These are phyloP conservation scores for Leptoxyphium fumago DNA, from an alignment of 2,329 filamentous ascomycete species.

Conservation along the genomic window DNA sequence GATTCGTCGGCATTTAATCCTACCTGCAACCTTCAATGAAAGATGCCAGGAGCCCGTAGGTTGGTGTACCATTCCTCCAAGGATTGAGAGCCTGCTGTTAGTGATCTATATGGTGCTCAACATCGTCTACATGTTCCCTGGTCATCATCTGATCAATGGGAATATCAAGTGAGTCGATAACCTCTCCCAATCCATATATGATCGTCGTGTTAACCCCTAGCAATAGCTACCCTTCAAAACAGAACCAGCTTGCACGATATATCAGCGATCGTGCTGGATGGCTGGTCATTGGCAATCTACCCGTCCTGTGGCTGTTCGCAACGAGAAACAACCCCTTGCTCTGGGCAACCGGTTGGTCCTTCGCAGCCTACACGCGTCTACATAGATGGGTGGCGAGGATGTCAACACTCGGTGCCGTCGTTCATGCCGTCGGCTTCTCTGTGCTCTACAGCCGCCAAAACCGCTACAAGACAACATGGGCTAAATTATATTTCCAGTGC, in stretches of 20 bases:
- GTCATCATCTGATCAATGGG: slow-evolving; percentile 29
- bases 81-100: slow-evolving; percentile 32
- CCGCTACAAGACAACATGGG: slow-evolving; percentile 16
- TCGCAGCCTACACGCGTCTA: slow-evolving; percentile 50
- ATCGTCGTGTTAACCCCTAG: background rate
- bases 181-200: background rate
- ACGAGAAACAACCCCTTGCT: slow-evolving; percentile 52
- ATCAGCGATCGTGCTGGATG: slow-evolving; percentile 50
- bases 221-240: slow-evolving; percentile 7
- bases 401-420: slow-evolving; percentile 44
- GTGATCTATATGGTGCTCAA: slow-evolving; percentile 31
- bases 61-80: slow-evolving; percentile 33
- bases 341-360: slow-evolving; percentile 56
- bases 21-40: slow-evolving; percentile 29
- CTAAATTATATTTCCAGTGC: slow-evolving; percentile 35
- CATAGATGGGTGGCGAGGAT: slow-evolving; percentile 53
- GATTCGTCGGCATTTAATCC: slow-evolving; percentile 25
- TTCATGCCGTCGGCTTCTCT: slow-evolving; percentile 48
- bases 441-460: background rate
- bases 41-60: slow-evolving; percentile 27
- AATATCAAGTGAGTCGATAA: slow-evolving; percentile 31
- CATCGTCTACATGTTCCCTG: slow-evolving; percentile 27
- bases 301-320: slow-evolving; percentile 51
- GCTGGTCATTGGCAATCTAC: slow-evolving; percentile 48
- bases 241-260: slow-evolving; percentile 36